Base-by-base conservation (phyloP, 1,139 yeast species). In the Suhomyces choctaworum region DNA sequence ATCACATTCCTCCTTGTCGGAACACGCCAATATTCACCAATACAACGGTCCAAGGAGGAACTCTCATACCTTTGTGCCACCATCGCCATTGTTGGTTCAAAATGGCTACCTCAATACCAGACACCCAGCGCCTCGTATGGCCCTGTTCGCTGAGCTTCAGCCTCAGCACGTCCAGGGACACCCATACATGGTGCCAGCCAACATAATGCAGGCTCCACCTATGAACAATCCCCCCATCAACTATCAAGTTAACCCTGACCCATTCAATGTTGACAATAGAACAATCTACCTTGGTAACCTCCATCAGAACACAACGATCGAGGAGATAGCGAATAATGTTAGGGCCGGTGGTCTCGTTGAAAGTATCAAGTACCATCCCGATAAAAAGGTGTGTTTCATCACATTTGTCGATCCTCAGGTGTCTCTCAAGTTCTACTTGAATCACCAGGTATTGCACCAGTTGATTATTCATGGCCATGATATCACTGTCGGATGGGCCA, bases 271-370 rank as follows among this genome's bases (percentile, higher is more conserved):
- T 11, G 73, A 73, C 13, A 70, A 70, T 43, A 54, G 76, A 38
- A 64, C 76, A 1, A 65, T 71, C 19, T 70, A 64, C 44, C 54
- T 71, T 36, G 75, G 75, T 5, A 67, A 69, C 40, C 59, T 71
- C 27, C 76, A 70, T 44, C 69, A 70, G 7, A 60, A 59, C 35
- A 62, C 76, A 4, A 63, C 74, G 2, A 55, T 69, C n/a, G 76
- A 70, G 46, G 76, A 71, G 42, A 69, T 71, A 34, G 75, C 76
- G 21, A 70, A 70, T 40, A 70, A 70, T 42, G 72, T 70, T 15
- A 56, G 76, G 34, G 74, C 75, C 5, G 76, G 76, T 5, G 76
- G 76, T 1, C 54, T 71, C 34, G 72, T 71, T 4, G 76, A 70
- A 44, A 51, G 57, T 3, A 66, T 71, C 31, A 66, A 58, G 23